A percentile compares a stretch with the other conserved stretches of the same genome.
These are phyloP conservation scores for Solanum pennellii DNA, from an alignment of 257 asterid genomes.

Conservation along the genomic window DNA sequence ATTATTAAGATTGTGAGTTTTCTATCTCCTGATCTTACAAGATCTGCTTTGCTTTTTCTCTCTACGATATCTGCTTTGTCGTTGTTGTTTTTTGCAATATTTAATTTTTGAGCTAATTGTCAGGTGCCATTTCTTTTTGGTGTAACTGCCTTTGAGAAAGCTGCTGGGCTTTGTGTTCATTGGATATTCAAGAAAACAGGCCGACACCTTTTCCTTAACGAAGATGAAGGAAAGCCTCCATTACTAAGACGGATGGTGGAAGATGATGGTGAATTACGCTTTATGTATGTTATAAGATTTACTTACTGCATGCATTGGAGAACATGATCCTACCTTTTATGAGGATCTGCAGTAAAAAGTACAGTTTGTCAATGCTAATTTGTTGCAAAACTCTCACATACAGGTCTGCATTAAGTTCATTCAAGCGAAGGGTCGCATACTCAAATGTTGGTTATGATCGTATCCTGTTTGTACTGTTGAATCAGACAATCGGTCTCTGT, in stretches of 20 bases:
- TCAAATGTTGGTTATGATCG: slow-evolving; percentile 94
- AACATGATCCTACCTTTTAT: background rate
- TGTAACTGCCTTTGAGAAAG: slow-evolving; percentile 67
- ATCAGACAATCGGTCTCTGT: background rate
- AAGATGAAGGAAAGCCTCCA: slow-evolving; percentile 29
- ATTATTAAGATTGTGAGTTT: background rate
- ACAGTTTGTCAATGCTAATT: background rate
- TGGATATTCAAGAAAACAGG: slow-evolving; percentile 96
- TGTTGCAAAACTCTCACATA: slow-evolving; percentile 6
- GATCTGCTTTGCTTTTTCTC: background rate
- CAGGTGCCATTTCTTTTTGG: slow-evolving; percentile 99
- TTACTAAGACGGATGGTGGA: slow-evolving; percentile 51
- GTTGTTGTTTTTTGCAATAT: background rate
- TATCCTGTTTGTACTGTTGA: slow-evolving; percentile 37
- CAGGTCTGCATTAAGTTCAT: slow-evolving; percentile 86
- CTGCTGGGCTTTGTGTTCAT: slow-evolving; percentile 66
- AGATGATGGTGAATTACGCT: slow-evolving; percentile 47
- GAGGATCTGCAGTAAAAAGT: background rate
- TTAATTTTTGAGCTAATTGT: background rate
- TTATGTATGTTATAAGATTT: slow-evolving; percentile 44
- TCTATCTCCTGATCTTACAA: background rate
- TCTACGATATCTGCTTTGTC: background rate
- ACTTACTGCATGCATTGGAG: background rate
- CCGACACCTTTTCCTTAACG: slow-evolving; percentile 84
- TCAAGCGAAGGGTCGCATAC: slow-evolving; percentile 80